Evolutionary conservation across 345 rosid species (phyloP), one percentile per base, ranked within the genome.

Genomic region (Lumnitzera racemosa): DNA sequence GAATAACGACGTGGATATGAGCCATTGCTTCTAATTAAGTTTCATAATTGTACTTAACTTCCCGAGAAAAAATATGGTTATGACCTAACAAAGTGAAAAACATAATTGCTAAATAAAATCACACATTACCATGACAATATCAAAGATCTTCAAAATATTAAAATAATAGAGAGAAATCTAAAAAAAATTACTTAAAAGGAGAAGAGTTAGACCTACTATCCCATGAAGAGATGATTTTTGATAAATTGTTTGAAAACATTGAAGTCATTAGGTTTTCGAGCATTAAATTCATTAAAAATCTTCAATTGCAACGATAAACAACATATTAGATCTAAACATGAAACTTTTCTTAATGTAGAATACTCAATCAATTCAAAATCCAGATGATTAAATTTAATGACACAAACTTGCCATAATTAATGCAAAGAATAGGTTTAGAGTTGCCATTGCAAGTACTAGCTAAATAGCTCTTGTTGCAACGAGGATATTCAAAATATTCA

Each of bases 281-380:
- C 95, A 66, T 95, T 88, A 67, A 95, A 88, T 71, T 95, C 99
- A 56, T 90, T 95, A 64, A 90, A 90, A 41, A 90, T 75, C 99
- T 95, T 75, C 59, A 63, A 49, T 56, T 10, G 49, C 69, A 58
- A 61, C 3, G 49, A 17, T 57, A 17, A 46, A 47, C 53, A 15
- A 15, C 47, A 47, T 15, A 54, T 60, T 47, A 60, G 43, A 36
- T 5, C 43, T 36, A 9, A 36, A 36, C 9, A 9, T 36, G 43
- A 9, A 36, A 36, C 43, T 36, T 36, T 9, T 36, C 9, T 36
- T 36, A 1, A 36, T 9, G 7, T 36, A 36, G 10, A 36, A 36
- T 36, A 36, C 43, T 1, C 43, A 36, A 9, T 4, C 43, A 36
- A 36, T 5, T 36, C 43, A 36, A 5, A 36, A 36, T 36, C 7